Evolutionary conservation across 768 basidiomycete species (phyloP).

Genomic region (Boletus rex-veris): DNA sequence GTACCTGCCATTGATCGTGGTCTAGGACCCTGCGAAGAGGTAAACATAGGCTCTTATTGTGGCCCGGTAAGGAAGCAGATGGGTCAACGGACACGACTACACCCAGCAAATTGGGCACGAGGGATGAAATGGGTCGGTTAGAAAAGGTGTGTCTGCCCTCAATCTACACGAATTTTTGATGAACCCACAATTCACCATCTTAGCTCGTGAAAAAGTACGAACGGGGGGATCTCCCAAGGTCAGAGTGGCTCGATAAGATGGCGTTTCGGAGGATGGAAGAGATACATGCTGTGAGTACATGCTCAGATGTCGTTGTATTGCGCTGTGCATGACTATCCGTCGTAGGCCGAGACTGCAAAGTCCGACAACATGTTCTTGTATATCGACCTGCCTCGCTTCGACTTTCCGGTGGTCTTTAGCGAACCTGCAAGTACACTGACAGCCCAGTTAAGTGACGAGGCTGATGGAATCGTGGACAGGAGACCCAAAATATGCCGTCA

Average conservation of each 20-base stretch:
- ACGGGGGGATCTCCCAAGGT: slow-evolving; percentile 86
- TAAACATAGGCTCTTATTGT: slow-evolving; percentile 83
- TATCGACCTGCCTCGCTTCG: slow-evolving; percentile 92
- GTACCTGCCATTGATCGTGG: not conserved
- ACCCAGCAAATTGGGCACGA: slow-evolving; percentile 75
- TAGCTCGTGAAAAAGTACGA: slow-evolving; percentile 95
- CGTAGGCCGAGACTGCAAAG: slow-evolving; percentile 85
- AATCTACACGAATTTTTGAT: not conserved
- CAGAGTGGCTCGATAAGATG: slow-evolving; percentile 94
- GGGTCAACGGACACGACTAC: slow-evolving; percentile 78
- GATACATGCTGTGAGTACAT: slow-evolving; percentile 72
- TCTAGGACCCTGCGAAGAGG: slow-evolving; percentile 83
- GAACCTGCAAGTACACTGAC: slow-evolving; percentile 60
- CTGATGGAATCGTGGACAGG: slow-evolving; percentile 29
- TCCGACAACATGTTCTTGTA: slow-evolving; percentile 95
- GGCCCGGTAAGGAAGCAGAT: slow-evolving; percentile 84
- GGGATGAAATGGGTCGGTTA: slow-evolving; percentile 93
- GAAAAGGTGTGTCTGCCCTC: slow-evolving; percentile 67
- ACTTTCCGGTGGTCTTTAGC: slow-evolving; percentile 94
- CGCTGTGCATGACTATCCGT: not conserved
- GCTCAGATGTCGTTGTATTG: not conserved
- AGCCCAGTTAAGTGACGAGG: not conserved
- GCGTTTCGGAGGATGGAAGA: slow-evolving; percentile 95
- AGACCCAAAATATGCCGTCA: slow-evolving; percentile 38
- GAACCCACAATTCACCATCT: not conserved